Base-by-base conservation (phyloP, 1,284 basidiomycete species). In the Ganoderma meredithae region DNA sequence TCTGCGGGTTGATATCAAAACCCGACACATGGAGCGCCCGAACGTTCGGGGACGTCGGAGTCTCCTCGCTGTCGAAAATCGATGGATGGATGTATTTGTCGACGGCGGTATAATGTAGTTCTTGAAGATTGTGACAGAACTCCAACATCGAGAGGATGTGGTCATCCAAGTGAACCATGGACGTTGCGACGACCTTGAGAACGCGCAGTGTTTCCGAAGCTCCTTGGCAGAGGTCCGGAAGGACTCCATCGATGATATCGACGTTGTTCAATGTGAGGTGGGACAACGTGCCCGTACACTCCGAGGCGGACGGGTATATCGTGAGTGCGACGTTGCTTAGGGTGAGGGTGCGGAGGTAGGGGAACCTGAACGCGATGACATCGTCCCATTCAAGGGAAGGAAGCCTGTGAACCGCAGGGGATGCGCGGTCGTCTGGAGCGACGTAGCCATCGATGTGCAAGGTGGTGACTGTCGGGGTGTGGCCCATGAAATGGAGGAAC, bases 361-460 rank as follows among this genome's bases (percentile, higher is more conserved):
- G 68, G 56, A 80, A 78, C 39, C 73, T 75, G 68, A 70, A 76
- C 5, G 79, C 74, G 58, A 78, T 69, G n/a, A 71, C 65, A 52
- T 77, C 75, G 69, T 80, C 77, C 79, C 79, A 81, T 41, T 76
- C 72, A 52, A 80, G 65, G 0, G 78, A 76, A 40, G 63, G 71
- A n/a, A 67, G 44, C 31, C 59, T 62, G 64, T 66, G 52, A 41
- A 55, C 47, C 17, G 63, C 31, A 64, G 59, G 59, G 49, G 62
- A 22, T 40, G 64, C 33, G 22, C 55, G 64, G 52, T 66, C 69
- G 12, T 62, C 52, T 6, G 59, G 19, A 33, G 63, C 36, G 49
- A 43, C 59, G 66, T 76, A 78, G 22, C 86, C 86, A 72, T 86
- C 83, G 67, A 88, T 81, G 60, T 81, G 81, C 10, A 89, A 75